Evolutionary conservation across 768 basidiomycete genomes (phyloP).

Genomic region (Leccinum disarticulatum): DNA sequence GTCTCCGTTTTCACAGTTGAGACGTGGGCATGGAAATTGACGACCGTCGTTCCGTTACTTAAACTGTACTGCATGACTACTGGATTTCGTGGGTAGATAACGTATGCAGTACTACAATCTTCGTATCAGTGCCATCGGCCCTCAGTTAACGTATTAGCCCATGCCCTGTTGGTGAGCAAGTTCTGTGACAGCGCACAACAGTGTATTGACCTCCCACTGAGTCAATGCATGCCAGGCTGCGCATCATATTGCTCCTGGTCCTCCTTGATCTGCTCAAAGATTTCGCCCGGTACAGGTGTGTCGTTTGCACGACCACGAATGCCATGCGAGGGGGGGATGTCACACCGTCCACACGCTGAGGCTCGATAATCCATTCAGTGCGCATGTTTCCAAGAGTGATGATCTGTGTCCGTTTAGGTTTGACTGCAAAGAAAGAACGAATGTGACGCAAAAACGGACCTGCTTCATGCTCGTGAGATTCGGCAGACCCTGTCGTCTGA

Average conservation of each 20-base stretch:
- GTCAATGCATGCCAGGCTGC: too few relatives aligned
- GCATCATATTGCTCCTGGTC: conserved; percentile 59
- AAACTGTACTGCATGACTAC: too few relatives aligned
- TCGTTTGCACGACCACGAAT: conserved; percentile 1
- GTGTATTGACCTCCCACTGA: too few relatives aligned
- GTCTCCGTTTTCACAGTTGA: background rate
- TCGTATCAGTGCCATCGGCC: too few relatives aligned
- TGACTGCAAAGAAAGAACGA: background rate
- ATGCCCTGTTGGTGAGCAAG: too few relatives aligned
- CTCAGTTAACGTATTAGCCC: too few relatives aligned
- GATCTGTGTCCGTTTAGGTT: background rate
- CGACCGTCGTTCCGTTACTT: too few relatives aligned
- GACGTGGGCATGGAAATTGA: background rate
- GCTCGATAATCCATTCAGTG: conserved; percentile 79
- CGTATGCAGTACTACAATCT: too few relatives aligned
- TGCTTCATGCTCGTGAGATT: conserved; percentile 88
- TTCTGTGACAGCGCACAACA: too few relatives aligned
- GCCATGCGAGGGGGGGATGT: conserved; percentile 4
- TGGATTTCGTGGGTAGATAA: too few relatives aligned
- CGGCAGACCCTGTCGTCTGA: conserved; percentile 82
- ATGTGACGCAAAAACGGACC: conserved; percentile 41
- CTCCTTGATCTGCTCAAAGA: conserved; percentile 86
- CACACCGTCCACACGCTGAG: conserved; percentile 63
- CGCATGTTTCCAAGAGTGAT: conserved; percentile 78
- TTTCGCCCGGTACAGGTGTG: conserved; percentile 59